Percentiles rank a stretch among this genome's conserved stretches.
These are phyloP conservation scores for Daldinia sp. DNA, from an alignment of 2,329 filamentous ascomycete species.

Conservation along the genomic window DNA sequence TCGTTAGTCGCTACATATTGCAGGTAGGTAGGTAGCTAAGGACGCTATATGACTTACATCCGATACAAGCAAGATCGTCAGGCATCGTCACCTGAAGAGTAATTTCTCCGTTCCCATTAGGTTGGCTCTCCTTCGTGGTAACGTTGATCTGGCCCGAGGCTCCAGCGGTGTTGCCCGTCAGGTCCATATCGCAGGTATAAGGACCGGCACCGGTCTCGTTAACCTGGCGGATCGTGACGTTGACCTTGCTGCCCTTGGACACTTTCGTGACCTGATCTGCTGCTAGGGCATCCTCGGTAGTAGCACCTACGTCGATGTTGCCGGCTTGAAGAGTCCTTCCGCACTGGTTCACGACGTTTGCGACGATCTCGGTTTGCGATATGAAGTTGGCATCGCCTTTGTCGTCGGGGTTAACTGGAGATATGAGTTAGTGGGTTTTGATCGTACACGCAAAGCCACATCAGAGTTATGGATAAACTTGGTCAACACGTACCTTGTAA, in stretches of 20 bases:
- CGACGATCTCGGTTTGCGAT: conserved; percentile 42
- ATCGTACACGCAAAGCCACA: too few relatives aligned
- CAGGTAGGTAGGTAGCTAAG: too few relatives aligned
- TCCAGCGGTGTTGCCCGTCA: conserved; percentile 48
- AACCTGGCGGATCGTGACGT: conserved; percentile 56
- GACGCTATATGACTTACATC: conserved; percentile 43
- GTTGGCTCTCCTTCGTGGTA: conserved; percentile 51
- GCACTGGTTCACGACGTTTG: conserved; percentile 54
- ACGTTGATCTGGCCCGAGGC: conserved; percentile 53
- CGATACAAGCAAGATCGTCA: conserved; percentile 45
- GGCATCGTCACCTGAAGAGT: conserved; percentile 51
- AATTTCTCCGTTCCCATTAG: conserved; percentile 36
- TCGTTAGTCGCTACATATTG: neutral
- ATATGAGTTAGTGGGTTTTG: conserved; percentile 43
- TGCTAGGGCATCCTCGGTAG: conserved; percentile 47
- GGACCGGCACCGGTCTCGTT: conserved; percentile 51
- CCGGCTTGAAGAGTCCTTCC: conserved; percentile 58
- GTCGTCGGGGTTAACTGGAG: conserved; percentile 34
- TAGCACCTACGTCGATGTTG: conserved; percentile 54
- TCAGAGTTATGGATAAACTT: neutral
- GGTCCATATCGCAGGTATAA: conserved; percentile 50
- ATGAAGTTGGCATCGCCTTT: conserved; percentile 40
- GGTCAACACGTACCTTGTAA: conserved; percentile 41
- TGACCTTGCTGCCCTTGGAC: conserved; percentile 59
- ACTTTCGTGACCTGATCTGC: conserved; percentile 46